A percentile compares a stretch with the other conserved stretches of the same genome.
Evolutionary conservation across 1,139 yeast genomes (phyloP).

Genomic region (Geotrichum klebahnii): DNA sequence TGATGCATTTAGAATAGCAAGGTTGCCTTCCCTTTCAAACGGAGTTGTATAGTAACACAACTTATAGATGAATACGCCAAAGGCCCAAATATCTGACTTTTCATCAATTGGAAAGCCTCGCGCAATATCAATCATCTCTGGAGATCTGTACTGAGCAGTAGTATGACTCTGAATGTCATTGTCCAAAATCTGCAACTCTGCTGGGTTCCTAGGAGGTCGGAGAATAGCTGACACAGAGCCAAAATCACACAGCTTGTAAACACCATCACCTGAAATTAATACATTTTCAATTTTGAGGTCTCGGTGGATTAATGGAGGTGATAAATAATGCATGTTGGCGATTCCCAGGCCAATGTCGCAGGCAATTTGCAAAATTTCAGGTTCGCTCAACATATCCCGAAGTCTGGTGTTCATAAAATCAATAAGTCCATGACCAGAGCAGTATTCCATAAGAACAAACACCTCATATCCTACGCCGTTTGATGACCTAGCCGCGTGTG

Average conservation of each 20-base stretch:
- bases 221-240: constrained; percentile 80
- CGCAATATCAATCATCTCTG: constrained; percentile 91
- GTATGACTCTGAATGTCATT: constrained; percentile 89
- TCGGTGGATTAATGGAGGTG: constrained; percentile 83
- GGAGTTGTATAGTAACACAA: constrained; percentile 94
- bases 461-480: constrained; percentile 66
- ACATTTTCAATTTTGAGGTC: constrained; percentile 96
- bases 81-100: constrained; percentile 95
- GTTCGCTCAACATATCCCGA: constrained; percentile 72
- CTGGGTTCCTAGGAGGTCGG: constrained; percentile 60
- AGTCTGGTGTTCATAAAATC: constrained; percentile 93
- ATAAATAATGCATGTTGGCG: constrained; percentile 80
- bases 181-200: constrained; percentile 64
- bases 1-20: constrained; percentile 61
- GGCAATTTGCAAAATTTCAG: constrained; percentile 79
- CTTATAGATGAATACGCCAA: constrained; percentile 90
- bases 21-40: constrained; percentile 70
- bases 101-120: constrained; percentile 87
- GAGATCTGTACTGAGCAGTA: constrained; percentile 95
- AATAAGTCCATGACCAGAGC: constrained; percentile 74
- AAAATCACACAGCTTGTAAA: constrained; percentile 84
- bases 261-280: constrained; percentile 65
- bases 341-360: constrained; percentile 77
- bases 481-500: constrained; percentile 73
- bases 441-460: constrained; percentile 85